Base-by-base conservation (phyloP, 2,329 filamentous ascomycete genomes). In the Purpureocillium takamizusanense region DNA sequence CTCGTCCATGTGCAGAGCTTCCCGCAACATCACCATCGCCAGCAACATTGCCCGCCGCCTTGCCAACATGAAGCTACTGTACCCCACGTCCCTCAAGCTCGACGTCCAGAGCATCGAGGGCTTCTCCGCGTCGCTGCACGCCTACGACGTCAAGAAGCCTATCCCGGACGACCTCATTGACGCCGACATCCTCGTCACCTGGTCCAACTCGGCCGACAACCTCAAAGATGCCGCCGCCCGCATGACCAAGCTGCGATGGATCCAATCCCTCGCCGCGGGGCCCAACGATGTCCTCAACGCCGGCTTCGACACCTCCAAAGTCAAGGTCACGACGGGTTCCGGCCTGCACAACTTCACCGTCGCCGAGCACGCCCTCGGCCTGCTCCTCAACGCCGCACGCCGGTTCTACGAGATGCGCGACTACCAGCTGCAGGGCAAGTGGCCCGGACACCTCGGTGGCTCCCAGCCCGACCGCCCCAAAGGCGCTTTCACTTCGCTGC, bases 341-440 rank as follows among this genome's bases (percentile, higher is more conserved):
- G 77, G 78, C 18, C 62, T 81, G 34, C 77, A 81, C 60, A 76
- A 81, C 55, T 65, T 67, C 54, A 79, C 77, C 27, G 78, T 82
- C 36, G 76, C 78, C 43, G 78, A 82, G 61, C 78, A 82, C 56
- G 61, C 76, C 1, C 64, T 82, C 3, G 78, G 71, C 18, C 57
- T 82, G 13, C 62, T 78, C 5, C 67, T 78, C 36, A 63, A 56
- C 43, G 65, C 70, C 42, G 74, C 74, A 0, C 66, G 76, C 27
- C 65, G 71, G 36, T 77, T 80, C 61, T 67, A 72, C 56, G 70
- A 74, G 55, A 78, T 78, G 78, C 70, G 76, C 48, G 77, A 81
- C 55, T 75, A 61, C 55, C 78, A 82, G 58, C 51, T 66, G 2
- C 67, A 69, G 50, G 52, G 58, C 44, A 66, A 70, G 53, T 82